Evolutionary conservation across 192 early-diverging fungal genomes (phyloP).

Genomic region (Linnemannia schmuckeri): DNA sequence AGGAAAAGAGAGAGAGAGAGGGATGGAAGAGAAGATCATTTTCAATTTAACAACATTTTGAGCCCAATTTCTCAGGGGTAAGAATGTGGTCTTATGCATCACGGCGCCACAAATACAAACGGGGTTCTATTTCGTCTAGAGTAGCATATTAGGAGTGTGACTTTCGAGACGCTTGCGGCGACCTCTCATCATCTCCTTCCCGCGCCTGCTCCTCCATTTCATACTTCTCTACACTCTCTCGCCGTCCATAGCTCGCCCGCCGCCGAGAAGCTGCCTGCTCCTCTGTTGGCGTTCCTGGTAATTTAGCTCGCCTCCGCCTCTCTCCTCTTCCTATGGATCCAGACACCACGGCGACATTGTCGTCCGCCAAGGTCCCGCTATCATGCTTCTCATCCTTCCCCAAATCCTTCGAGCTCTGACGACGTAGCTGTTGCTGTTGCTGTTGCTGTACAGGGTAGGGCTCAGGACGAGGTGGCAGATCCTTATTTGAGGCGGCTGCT

Average conservation of each 20-base stretch:
- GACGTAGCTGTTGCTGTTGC: not conserved
- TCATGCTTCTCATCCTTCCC: not conserved
- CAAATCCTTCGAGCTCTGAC: constrained; percentile 4
- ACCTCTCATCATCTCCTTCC: constrained; percentile 45
- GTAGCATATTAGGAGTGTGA: not conserved
- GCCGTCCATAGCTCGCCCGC: constrained; percentile 24
- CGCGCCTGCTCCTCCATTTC: constrained; percentile 10
- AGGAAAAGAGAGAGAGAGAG: not conserved
- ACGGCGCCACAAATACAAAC: not conserved
- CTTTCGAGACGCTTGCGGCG: constrained; percentile 29
- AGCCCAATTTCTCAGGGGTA: not conserved
- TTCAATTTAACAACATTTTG: not conserved
- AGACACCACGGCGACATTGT: not conserved
- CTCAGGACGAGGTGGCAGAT: not conserved
- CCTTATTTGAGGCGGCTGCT: not conserved
- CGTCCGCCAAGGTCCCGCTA: constrained; percentile 3
- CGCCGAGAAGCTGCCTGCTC: constrained; percentile 18
- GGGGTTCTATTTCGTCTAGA: not conserved
- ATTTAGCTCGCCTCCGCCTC: constrained; percentile 16
- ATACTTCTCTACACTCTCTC: not conserved
- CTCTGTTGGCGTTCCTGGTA: constrained; percentile 8
- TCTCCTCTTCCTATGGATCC: not conserved
- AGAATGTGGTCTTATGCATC: not conserved
- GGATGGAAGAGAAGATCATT: not conserved
- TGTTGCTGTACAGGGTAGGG: not conserved